phyloP scores from a whole-genome alignment of 805 yeast species.

The Metschnikowia drakensbergensis region DNA sequence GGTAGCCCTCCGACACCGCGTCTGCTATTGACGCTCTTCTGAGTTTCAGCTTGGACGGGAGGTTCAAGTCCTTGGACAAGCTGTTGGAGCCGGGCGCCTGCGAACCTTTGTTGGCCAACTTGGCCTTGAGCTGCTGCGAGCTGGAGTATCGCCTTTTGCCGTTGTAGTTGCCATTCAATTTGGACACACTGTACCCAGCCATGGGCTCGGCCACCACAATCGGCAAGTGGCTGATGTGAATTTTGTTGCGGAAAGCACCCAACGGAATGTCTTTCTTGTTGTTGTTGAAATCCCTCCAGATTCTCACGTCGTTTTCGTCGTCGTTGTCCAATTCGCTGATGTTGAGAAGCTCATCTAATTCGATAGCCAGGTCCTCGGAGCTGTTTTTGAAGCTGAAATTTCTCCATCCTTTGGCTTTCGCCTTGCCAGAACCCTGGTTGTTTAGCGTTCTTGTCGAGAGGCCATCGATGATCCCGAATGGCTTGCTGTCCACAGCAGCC shows the following conservation, averaged over 20 bases:
- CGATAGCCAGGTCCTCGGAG: conserved; percentile 38
- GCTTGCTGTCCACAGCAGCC: conserved; percentile 74
- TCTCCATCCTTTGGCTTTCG: conserved; percentile 21
- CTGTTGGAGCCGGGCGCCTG: conserved; percentile 6
- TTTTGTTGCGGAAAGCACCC: conserved; percentile 84
- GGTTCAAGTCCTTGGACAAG: conserved; percentile 12
- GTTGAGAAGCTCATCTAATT: conserved; percentile 78
- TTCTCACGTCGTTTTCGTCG: conserved; percentile 53
- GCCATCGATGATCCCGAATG: conserved; percentile 94
- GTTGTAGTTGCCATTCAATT: conserved; percentile 26
- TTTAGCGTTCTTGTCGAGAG: conserved; percentile 79
- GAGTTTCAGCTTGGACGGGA: conserved; percentile 35
- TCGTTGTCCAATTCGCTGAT: conserved; percentile 81
- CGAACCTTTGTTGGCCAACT: conserved; percentile 13
- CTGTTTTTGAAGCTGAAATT: conserved; percentile 18
- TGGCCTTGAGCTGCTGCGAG: conserved; percentile 12
- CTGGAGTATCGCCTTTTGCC: conserved; percentile 12
- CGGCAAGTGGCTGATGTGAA: conserved; percentile 22
- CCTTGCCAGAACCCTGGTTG: conserved; percentile 11
- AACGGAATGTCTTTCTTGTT: conserved; percentile 61
- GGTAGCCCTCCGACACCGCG: conserved; percentile 70
- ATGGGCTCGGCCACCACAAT: conserved; percentile 23
- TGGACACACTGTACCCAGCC: conserved; percentile 26
- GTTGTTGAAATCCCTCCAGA: conserved; percentile 44
- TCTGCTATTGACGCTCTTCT: conserved; percentile 69